Evolutionary conservation across 164 flowering plant genomes (phyloP), one percentile per base, ranked within the genome.

Genomic region (Vitis cinerea): DNA sequence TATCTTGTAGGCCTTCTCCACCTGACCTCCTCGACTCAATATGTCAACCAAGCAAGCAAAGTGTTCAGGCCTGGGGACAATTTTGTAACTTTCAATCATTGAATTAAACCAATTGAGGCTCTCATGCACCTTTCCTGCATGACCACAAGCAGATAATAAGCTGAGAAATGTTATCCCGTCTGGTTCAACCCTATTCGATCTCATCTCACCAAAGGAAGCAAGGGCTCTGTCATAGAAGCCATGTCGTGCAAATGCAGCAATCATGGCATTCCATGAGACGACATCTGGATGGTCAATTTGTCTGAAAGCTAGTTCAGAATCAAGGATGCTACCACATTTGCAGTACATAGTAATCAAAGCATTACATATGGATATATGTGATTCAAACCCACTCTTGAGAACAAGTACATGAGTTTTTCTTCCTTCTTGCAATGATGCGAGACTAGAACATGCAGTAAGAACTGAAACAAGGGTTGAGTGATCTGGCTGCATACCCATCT

Each of bases 231-330:
- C 81, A 59, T 78, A 72, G 72, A 74, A 75, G 6, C 88, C 88
- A 73, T 83, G 84, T 23, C 77, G 88, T 27, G 82, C 84, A 75
- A 76, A 80, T 7, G 77, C 84, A 10, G 86, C 77, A 48, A 84
- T 81, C 23, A 86, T 74, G 61, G 86, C 71, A 71, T 84, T 86
- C 86, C 88, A 86, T 1, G 88, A 80, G 57, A 83, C 84, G 31
- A 83, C 56, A 61, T 78, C 81, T 15, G 81, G 84, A 72, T 31
- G 55, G 27, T 54, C 19, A 29, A 81, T 75, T 68, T 74, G 76
- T 52, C 61, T 17, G 56, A 86, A 84, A 59, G 77, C 81, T 27
- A 58, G 27, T 71, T 76, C 83, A 0, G 87, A 75, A 17, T 86
- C 84, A 70, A 61, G 50, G 50, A 86, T 58, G 61, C 79, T 47